Base-by-base conservation (phyloP, 306 rosid genomes). In the Prunus salicina region DNA sequence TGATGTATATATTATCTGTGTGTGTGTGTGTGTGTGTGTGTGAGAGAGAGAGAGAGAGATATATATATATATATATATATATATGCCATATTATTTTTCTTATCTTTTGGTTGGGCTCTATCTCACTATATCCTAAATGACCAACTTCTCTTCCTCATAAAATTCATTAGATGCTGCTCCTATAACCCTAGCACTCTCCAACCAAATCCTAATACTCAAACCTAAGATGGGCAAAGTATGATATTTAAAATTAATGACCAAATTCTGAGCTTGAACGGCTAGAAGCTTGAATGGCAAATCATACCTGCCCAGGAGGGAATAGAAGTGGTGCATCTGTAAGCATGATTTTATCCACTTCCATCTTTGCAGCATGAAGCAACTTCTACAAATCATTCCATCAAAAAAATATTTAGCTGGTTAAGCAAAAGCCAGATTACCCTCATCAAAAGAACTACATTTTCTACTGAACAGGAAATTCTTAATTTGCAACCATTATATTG, bases 251-350 rank as follows among this genome's bases (percentile, higher is more conserved):
- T 19, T 32, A 30, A 12, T 8, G 15, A 16, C 43, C 9, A 46
- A 16, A 15, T 50, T 12, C 22, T 57, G 58, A 25, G 56, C 43
- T 13, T 25, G 3, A 43, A 74, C 52, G 11, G 13, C 60, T 3
- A 19, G 58, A 80, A 69, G 16, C 22, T 25, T 67, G 56, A 14
- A 79, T 30, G n/a, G 20, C n/a, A 64, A 56, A 80, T 66, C 55
- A 67, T 84, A 92, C 97, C 97, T 92, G 99, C 72, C 97, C 96
- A 1, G 99, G 97, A 65, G 97, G 96, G 83, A 95, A 95, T 70
- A 92, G 77, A 84, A 92, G 97, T 50, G 97, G 97, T 66, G 93
- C 93, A 84, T 95, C 96, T 11, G 99, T 95, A 47, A 95, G 93
- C 97, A 95, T 92, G 86, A 89, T 89, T 81, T 92, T 95, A 84